Percentiles rank a stretch among this genome's conserved stretches.
Evolutionary conservation across 768 basidiomycete species (phyloP).

Genomic region (Pleurotus tuber-regium): DNA sequence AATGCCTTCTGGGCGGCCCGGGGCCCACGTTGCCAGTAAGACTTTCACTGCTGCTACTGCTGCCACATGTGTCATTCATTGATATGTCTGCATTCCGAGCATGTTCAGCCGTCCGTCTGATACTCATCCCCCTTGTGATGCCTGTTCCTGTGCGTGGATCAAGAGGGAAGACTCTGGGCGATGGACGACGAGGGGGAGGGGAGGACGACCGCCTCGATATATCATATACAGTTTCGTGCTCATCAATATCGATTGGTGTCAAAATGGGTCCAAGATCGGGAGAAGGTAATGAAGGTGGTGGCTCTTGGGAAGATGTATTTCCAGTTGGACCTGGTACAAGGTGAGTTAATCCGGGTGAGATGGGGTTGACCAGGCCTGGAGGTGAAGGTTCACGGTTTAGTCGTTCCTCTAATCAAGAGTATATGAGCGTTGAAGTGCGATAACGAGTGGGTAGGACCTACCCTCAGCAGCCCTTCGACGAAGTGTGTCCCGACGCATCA

Average conservation of each 20-base stretch:
- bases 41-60: no score
- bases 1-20: neutral
- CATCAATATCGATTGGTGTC: neutral
- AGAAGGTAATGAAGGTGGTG: conserved; percentile 4
- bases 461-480: neutral
- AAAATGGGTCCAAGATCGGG: conserved; percentile 8
- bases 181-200: no score
- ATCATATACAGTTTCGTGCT: conserved; percentile 5
- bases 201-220: neutral
- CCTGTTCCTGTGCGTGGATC: no score
- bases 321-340: neutral
- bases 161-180: no score
- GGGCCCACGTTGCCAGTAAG: no score
- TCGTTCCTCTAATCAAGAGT: neutral
- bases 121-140: no score
- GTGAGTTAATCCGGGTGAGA: neutral
- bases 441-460: neutral
- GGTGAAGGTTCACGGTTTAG: neutral
- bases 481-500: neutral
- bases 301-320: neutral
- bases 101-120: no score
- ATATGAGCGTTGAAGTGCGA: neutral
- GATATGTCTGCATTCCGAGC: no score
- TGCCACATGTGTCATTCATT: no score
- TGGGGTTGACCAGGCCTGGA: neutral